Conservation (phyloP, 2,329 filamentous ascomycete species). For the Bipolaris oryzae region DNA sequence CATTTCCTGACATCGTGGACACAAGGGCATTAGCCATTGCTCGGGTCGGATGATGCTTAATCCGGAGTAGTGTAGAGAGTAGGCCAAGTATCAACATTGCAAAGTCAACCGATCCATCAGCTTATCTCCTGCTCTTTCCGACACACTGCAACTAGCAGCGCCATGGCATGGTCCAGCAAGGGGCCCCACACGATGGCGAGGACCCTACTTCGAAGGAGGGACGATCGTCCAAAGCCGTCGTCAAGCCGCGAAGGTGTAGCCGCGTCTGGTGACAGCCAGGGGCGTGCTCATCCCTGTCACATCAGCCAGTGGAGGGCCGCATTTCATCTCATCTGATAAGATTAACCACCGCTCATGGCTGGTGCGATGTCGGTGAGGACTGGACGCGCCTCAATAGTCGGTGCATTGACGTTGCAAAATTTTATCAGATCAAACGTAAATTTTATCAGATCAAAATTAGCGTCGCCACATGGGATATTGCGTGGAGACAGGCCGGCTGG, state of each 20-base stretch:
- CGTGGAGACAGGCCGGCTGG: slow-evolving; percentile 6
- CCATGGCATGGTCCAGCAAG: slow-evolving; percentile 6
- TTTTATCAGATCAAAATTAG: slow-evolving; percentile 33
- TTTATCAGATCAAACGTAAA: slow-evolving; percentile 28
- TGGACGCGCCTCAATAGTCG: background rate
- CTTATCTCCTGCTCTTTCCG: slow-evolving; percentile 21
- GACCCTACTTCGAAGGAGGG: slow-evolving; percentile 13
- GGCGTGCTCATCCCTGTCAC: slow-evolving; percentile 13
- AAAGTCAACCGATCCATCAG: slow-evolving; percentile 14
- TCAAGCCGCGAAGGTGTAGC: slow-evolving; percentile 10
- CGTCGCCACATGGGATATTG: slow-evolving; percentile 5
- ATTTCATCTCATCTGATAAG: slow-evolving; percentile 39
- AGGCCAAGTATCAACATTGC: slow-evolving; percentile 14
- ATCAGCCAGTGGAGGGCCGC: slow-evolving; percentile 8
- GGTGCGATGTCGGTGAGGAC: slow-evolving; percentile 26
- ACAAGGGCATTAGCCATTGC: slow-evolving; percentile 11
- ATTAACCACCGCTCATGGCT: slow-evolving; percentile 10
- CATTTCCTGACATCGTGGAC: slow-evolving; percentile 10
- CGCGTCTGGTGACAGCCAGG: slow-evolving; percentile 21
- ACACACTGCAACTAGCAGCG: slow-evolving; percentile 22
- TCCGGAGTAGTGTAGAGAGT: background rate
- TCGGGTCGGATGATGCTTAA: slow-evolving; percentile 3
- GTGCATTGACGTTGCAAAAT: slow-evolving; percentile 14
- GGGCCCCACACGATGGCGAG: slow-evolving; percentile 19
- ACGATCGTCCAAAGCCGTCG: slow-evolving; percentile 23